Base-by-base conservation (phyloP, 768 basidiomycete genomes). In the Solioccasus polychromus region DNA sequence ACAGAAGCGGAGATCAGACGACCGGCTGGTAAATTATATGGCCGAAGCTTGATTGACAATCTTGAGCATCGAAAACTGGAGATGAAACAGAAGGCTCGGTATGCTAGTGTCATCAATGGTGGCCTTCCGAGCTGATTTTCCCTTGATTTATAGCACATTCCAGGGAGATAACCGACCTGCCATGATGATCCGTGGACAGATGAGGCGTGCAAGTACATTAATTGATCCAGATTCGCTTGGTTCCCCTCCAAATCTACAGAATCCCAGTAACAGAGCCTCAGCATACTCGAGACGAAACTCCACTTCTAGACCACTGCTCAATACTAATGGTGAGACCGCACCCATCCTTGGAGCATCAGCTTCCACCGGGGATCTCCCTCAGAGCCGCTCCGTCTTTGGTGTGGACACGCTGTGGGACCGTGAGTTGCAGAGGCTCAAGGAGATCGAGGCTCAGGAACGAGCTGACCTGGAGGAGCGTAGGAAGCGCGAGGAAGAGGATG, bases 351-450 rank as follows among this genome's bases (percentile, higher is more conserved):
- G 66, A 14, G 57, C 59, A 20, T 63, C 64, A 10, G 58, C 66
- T 30, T 63, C 62, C 25, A 53, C 61, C 8, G 63, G 58, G 15
- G 69, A 58, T 45, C 61, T 73, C 40, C 45, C 73, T 0, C 73
- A 69, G 32, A 77, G 76, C 30, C 79, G 77, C 46, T 93, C 92
- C n/a, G 90, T 94, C 9, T 96, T 95, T 58, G 93, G 93, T 2
- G 86, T 89, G 1, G 93, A 96, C 63, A 87, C 85, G n/a, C 58
- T 95, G 9, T 95, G 93, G 93, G 87, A 94, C 59, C 76, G 80
- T 31, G 93, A 96, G 66, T 77, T 92, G 73, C 78, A 67, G 15
- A 95, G 89, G 63, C 71, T 95, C 42, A 79, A 79, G 51, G 74
- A 81, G 48, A 88, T 93, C 0, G 85, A 95, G 62, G 83, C 79